A percentile compares a stretch with the other conserved stretches of the same genome.
Evolutionary conservation across 1,284 basidiomycete genomes (phyloP).

Genomic region (Coriolopsis trogii): DNA sequence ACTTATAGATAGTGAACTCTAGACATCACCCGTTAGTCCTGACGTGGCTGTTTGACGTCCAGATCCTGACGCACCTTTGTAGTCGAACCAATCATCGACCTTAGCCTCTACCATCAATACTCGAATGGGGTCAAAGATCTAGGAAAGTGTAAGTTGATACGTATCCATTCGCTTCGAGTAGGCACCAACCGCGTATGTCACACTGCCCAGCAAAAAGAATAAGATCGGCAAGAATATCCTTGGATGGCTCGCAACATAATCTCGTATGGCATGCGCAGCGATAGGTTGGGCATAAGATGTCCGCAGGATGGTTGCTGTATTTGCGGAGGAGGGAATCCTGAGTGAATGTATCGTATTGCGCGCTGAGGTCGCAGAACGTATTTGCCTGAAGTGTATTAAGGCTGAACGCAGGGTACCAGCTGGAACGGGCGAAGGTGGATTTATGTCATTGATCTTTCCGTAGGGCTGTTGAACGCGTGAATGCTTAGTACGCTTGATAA

Average conservation of each 20-base stretch:
- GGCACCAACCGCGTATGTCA: slow-evolving; percentile 83
- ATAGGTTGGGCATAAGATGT: slow-evolving; percentile 75
- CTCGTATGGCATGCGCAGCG: slow-evolving; percentile 77
- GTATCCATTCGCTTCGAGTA: not conserved
- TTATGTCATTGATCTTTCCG: slow-evolving; percentile 77
- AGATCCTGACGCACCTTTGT: slow-evolving; percentile 54
- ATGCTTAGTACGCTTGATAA: not conserved
- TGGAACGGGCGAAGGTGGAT: slow-evolving; percentile 62
- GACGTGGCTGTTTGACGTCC: too few relatives aligned
- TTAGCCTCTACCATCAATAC: slow-evolving; percentile 84
- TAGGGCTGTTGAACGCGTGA: slow-evolving; percentile 60
- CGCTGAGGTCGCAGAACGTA: slow-evolving; percentile 79
- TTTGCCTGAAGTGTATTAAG: slow-evolving; percentile 60
- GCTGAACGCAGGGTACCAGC: slow-evolving; percentile 72
- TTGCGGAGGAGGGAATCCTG: slow-evolving; percentile 37
- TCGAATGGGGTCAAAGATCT: slow-evolving; percentile 94
- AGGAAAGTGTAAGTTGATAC: not conserved
- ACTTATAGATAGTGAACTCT: slow-evolving; percentile 70
- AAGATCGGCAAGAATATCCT: slow-evolving; percentile 84
- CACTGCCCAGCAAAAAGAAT: slow-evolving; percentile 84
- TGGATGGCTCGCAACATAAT: slow-evolving; percentile 88
- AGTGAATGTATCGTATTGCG: slow-evolving; percentile 87
- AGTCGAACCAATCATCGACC: slow-evolving; percentile 83
- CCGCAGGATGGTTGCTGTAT: slow-evolving; percentile 57
- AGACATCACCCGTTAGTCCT: too few relatives aligned